Evolutionary conservation across 2,329 filamentous ascomycete species (phyloP).

Genomic region (Diplodia mutila): DNA sequence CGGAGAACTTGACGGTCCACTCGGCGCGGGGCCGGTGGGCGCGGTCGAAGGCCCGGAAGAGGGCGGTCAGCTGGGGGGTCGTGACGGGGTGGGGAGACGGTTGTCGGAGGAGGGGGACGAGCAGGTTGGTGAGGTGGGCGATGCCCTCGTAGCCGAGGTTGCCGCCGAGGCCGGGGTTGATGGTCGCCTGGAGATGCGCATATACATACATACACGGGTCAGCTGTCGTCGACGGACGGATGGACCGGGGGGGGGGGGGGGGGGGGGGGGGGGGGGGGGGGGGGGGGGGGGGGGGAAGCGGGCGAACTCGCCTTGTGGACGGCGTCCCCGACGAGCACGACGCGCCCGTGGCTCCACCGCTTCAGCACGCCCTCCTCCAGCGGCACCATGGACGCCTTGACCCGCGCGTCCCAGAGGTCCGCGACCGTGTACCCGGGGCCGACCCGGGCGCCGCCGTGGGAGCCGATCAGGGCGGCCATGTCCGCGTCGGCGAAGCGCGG

Average conservation of each 20-base stretch:
- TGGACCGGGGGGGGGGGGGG: too few species aligned
- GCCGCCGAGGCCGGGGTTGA: conserved; percentile 13
- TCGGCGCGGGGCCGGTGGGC: neutral
- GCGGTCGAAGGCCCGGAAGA: neutral
- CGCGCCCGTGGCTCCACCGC: conserved; percentile 1
- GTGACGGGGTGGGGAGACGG: too few species aligned
- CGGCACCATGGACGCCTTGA: conserved; percentile 7
- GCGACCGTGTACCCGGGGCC: conserved; percentile 41
- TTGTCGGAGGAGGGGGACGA: neutral
- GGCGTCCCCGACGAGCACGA: neutral
- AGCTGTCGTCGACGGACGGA: too few species aligned
- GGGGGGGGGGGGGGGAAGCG: too few species aligned
- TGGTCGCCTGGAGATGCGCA: neutral
- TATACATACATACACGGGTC: too few species aligned
- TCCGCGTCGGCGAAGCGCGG: conserved; percentile 37
- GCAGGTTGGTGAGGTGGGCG: neutral
- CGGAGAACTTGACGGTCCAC: neutral
- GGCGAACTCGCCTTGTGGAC: neutral
- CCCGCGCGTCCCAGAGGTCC: conserved; percentile 39
- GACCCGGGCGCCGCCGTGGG: too few species aligned
- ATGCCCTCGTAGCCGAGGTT: conserved; percentile 5
- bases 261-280: too few species aligned
- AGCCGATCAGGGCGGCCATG: too few species aligned
- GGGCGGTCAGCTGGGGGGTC: neutral
- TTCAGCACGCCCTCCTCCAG: neutral